Evolutionary conservation across 768 basidiomycete species (phyloP).

Genomic region (Daedaleopsis sinensis): DNA sequence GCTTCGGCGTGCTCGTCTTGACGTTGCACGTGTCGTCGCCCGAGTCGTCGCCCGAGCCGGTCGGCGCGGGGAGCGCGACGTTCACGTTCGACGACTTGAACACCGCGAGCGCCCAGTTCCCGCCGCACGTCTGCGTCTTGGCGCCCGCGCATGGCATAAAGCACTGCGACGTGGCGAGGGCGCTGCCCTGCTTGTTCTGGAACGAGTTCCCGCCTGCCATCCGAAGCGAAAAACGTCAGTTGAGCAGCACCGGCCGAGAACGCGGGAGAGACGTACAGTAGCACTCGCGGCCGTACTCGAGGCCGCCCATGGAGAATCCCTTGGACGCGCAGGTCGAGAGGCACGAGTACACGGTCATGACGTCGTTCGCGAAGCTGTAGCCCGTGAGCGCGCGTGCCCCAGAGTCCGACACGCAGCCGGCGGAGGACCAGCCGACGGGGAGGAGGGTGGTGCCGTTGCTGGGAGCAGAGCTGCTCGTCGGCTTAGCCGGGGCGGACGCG

Average conservation of each 20-base stretch:
- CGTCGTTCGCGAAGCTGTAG: conserved; percentile 20
- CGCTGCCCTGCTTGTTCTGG: conserved; percentile 21
- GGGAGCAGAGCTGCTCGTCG: background rate
- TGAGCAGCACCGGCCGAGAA: background rate
- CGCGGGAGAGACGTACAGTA: conserved; percentile 27
- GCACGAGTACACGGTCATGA: conserved; percentile 35
- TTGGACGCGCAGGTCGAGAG: conserved; percentile 31
- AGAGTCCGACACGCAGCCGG: conserved; percentile 26
- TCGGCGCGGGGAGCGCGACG: background rate
- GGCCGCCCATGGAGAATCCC: conserved; percentile 36
- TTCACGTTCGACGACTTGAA: conserved; percentile 10
- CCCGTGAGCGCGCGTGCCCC: conserved; percentile 26
- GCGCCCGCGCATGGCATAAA: conserved; percentile 23
- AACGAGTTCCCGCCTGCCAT: conserved; percentile 22
- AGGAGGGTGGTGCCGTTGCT: background rate
- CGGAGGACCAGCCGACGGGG: conserved; percentile 20
- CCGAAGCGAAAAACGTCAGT: background rate
- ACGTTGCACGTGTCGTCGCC: conserved; percentile 9
- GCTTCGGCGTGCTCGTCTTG: background rate
- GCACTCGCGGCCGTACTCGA: conserved; percentile 37
- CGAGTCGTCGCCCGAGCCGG: background rate
- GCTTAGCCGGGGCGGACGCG: too few relatives aligned
- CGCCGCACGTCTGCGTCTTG: conserved; percentile 17
- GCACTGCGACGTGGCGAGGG: conserved; percentile 19
- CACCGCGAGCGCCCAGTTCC: conserved; percentile 22